A percentile compares a stretch with the other conserved stretches of the same genome.
Conservation (phyloP, 805 yeast species). For the Ogataea paraovalis region DNA sequence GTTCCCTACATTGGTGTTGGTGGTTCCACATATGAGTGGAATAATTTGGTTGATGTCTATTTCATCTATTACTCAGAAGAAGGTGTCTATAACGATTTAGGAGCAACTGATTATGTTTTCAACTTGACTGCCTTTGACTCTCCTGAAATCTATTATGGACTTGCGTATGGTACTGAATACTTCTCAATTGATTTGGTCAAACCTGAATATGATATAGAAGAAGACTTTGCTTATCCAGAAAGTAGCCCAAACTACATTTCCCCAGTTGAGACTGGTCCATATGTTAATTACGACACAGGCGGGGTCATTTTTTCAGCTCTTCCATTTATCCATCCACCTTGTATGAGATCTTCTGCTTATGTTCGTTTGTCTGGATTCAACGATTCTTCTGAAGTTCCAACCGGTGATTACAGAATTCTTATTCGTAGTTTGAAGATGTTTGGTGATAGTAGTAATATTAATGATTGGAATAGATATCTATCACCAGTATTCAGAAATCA, state of each 20-base stretch:
- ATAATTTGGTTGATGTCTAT: slow-evolving; percentile 1
- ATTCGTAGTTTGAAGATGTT: slow-evolving; percentile 8
- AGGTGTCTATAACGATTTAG: background rate
- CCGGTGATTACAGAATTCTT: slow-evolving; percentile 8
- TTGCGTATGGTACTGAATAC: slow-evolving; percentile 10
- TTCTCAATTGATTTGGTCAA: slow-evolving; percentile 12
- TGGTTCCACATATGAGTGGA: slow-evolving; percentile 8
- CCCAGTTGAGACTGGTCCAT: background rate
- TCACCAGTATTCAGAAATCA: slow-evolving; percentile 4
- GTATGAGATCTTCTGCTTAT: background rate
- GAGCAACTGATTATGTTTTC: background rate
- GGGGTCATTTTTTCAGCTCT: background rate
- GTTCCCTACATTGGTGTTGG: slow-evolving; percentile 18
- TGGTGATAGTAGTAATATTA: slow-evolving; percentile 6
- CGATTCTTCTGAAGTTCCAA: slow-evolving; percentile 3
- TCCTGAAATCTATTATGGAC: slow-evolving; percentile 7
- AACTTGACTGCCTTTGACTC: background rate
- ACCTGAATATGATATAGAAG: slow-evolving; percentile 9
- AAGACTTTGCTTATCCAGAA: slow-evolving; percentile 12
- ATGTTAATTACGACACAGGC: background rate
- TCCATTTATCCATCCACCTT: background rate
- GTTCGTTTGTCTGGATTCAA: background rate
- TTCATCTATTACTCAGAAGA: background rate
- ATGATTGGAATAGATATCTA: slow-evolving; percentile 11
- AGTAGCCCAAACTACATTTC: slow-evolving; percentile 3